phyloP scores from a whole-genome alignment of 208 protist genomes.

The Crithidia expoeki region DNA sequence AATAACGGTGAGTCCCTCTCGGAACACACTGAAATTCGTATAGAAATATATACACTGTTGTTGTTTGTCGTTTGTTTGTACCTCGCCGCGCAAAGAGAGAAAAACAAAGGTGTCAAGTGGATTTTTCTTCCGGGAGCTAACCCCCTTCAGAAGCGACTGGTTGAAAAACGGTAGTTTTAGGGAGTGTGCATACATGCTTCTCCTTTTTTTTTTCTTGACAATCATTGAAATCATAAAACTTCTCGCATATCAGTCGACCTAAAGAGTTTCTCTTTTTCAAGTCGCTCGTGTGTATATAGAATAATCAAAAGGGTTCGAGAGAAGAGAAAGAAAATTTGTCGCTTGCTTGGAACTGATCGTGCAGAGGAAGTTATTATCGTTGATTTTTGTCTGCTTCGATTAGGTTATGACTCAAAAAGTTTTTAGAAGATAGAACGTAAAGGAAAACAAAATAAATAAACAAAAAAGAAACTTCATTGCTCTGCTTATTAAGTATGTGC shows the following conservation, averaged over 20 bases:
- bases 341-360: neutral
- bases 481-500: neutral
- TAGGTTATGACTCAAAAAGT: neutral
- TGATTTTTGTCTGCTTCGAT: neutral
- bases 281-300: constrained; percentile 11
- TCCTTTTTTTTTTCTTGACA: neutral
- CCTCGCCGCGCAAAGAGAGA: neutral
- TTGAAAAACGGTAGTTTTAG: neutral
- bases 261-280: too few relatives aligned
- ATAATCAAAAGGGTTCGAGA: constrained; percentile 7
- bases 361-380: too few relatives aligned
- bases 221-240: too few relatives aligned
- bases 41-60: neutral
- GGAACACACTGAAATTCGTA: too few relatives aligned
- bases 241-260: too few relatives aligned
- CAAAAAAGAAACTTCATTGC: neutral
- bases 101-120: neutral
- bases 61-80: neutral
- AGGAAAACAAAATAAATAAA: too few relatives aligned
- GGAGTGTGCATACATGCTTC: neutral
- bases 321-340: neutral
- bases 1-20: too few relatives aligned
- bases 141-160: neutral
- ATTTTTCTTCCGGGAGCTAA: neutral
- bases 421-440: too few relatives aligned